These are phyloP conservation scores for Amborella trichopoda DNA, from an alignment of 164 flowering plant species.

Conservation along the genomic window DNA sequence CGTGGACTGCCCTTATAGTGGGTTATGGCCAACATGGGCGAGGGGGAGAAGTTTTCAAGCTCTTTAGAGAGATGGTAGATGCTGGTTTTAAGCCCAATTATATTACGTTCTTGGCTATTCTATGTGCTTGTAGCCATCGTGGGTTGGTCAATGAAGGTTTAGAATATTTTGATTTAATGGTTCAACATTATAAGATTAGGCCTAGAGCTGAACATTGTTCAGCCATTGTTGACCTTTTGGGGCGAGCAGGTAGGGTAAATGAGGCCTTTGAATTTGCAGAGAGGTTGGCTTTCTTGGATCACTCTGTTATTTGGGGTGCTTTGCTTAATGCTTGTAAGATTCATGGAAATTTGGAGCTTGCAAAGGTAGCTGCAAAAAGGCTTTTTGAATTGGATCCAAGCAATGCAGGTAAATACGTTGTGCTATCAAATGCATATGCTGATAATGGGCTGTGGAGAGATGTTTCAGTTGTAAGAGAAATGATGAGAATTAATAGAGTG, in stretches of 20 bases:
- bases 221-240: constrained; percentile 65
- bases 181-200: constrained; percentile 41
- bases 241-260: constrained; percentile 58
- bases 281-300: constrained; percentile 41
- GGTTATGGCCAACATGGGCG: constrained; percentile 70
- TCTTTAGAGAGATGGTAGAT: constrained; percentile 40
- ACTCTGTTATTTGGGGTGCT: constrained; percentile 67
- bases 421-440: constrained; percentile 64
- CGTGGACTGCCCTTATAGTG: constrained; percentile 66
- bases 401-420: constrained; percentile 66
- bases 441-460: constrained; percentile 55
- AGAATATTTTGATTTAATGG: constrained; percentile 48
- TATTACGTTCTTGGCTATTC: constrained; percentile 65
- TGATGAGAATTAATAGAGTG: constrained; percentile 44
- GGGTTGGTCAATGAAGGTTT: constrained; percentile 52
- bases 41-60: constrained; percentile 41
- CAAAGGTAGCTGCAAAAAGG: constrained; percentile 42
- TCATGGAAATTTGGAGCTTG: constrained; percentile 47
- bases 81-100: constrained; percentile 62
- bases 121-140: constrained; percentile 69
- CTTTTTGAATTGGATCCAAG: constrained; percentile 48
- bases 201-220: constrained; percentile 67
- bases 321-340: constrained; percentile 59
- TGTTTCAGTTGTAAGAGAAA: constrained; percentile 45
- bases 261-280: constrained; percentile 59